phyloP scores from a whole-genome alignment of 2,329 filamentous ascomycete species.

The Fusarium nematophilum region DNA sequence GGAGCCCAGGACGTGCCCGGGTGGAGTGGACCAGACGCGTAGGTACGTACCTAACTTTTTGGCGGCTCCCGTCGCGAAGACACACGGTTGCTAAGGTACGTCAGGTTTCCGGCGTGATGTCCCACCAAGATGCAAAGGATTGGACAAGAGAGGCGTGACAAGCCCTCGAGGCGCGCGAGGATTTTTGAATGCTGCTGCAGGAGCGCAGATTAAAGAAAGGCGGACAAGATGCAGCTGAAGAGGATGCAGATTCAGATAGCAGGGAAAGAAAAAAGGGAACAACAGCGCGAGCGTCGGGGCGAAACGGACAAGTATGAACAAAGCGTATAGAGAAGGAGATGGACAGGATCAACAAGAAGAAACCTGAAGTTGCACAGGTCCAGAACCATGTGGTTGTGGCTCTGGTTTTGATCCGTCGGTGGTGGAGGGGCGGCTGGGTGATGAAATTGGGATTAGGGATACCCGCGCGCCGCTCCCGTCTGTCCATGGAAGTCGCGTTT shows the following conservation, averaged over 20 bases:
- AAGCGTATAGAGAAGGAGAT: conserved; percentile 28
- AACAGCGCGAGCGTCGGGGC: background rate
- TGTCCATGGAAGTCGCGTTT: no score
- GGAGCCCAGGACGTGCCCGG: conserved; percentile 45
- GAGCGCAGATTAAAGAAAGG: conserved; percentile 13
- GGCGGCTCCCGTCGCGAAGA: conserved; percentile 45
- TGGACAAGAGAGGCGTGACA: conserved; percentile 38
- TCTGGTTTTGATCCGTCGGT: conserved; percentile 32
- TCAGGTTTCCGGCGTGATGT: conserved; percentile 44
- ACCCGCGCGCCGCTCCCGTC: conserved; percentile 44
- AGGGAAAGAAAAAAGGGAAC: background rate
- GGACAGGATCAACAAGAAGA: conserved; percentile 33
- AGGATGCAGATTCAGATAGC: conserved; percentile 10
- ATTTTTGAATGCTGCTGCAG: conserved; percentile 17
- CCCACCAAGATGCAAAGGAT: conserved; percentile 43
- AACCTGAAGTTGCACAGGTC: conserved; percentile 26
- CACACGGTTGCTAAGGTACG: conserved; percentile 47
- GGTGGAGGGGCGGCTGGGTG: conserved; percentile 39
- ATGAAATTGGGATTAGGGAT: conserved; percentile 33
- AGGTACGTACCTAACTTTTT: conserved; percentile 49
- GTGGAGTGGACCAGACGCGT: conserved; percentile 46
- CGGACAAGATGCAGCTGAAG: conserved; percentile 4
- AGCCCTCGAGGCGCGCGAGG: conserved; percentile 31
- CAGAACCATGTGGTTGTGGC: conserved; percentile 13
- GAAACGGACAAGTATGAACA: conserved; percentile 27